Evolutionary conservation across 2,329 filamentous ascomycete species (phyloP), one percentile per base, ranked within the genome.

Genomic region (Talaromyces pinophilus): DNA sequence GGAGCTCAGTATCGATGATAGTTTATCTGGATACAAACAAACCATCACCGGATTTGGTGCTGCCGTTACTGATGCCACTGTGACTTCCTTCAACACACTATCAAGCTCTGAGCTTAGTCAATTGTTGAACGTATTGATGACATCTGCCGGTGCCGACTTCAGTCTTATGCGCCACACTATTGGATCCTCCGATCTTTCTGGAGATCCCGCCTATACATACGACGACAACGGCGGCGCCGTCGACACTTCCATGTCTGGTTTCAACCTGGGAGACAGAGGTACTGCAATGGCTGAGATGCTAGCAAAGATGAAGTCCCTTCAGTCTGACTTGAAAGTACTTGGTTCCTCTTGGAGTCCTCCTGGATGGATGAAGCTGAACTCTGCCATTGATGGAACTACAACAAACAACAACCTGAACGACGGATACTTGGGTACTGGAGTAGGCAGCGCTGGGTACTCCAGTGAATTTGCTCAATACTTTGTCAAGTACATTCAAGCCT

Each of bases 391-490:
- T 28, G 44, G 33, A 5, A 48, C 7, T 28, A 30, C 22, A 17
- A 60, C 30, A 22, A 22, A 61, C 6, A 65, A 65, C 30, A 65
- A 52, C 17, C 7, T 65, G 10, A 54, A 65, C 10, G 63, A 64
- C 15, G 63, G 63, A 1, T 60, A 52, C 33, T 46, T 60, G n/a
- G 33, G 28, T 42, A 33, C 5, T 8, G 63, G 54, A 15, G 59
- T 35, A 3, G 44, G 30, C 25, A 50, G 42, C 6, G 1, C 44
- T 11, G 55, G 55, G 2, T 60, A 65, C 15, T 54, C 63, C 30
- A 65, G 46, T 44, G 42, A 42, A 52, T 65, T 65, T 60, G 63
- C 63, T 15, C 54, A 60, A 6, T 65, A 65, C 35, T 65, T 65
- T 30, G 63, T 65, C 25, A 57, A 65, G n/a, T 65, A 65, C 33